Evolutionary conservation across 164 flowering plant species (phyloP).

Genomic region (Kalanchoe fedtschenkoi): DNA sequence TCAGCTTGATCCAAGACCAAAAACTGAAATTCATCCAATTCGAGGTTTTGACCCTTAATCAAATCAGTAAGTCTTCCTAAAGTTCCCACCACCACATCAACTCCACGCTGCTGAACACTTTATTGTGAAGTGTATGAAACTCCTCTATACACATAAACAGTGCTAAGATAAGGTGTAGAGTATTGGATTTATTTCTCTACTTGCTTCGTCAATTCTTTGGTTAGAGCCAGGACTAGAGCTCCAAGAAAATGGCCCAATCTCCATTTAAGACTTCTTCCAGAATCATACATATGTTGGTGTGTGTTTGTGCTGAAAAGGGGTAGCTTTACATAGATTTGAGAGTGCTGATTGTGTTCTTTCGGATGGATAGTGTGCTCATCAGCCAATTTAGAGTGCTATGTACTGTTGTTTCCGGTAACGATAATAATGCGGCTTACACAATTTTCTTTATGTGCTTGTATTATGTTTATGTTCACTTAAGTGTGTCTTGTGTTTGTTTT

Average conservation of each 20-base stretch:
- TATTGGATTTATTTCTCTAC: constrained; percentile 89
- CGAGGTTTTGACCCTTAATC: constrained; percentile 52
- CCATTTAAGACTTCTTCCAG: too few relatives aligned
- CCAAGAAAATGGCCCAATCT: constrained; percentile 67
- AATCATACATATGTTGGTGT: too few relatives aligned
- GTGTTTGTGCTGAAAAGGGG: too few relatives aligned
- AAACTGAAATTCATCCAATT: constrained; percentile 65
- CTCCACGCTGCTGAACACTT: constrained; percentile 79
- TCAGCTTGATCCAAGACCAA: constrained; percentile 97
- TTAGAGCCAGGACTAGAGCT: constrained; percentile 74
- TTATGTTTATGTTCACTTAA: too few relatives aligned
- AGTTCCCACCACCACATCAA: constrained; percentile 97
- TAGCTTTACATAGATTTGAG: too few relatives aligned
- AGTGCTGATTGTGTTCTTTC: too few relatives aligned
- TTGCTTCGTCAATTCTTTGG: constrained; percentile 90
- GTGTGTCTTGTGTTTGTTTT: too few relatives aligned
- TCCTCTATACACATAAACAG: constrained; percentile 94
- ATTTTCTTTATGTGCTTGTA: too few relatives aligned
- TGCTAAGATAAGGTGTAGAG: constrained; percentile 78
- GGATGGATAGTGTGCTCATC: too few relatives aligned
- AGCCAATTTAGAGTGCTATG: too few relatives aligned
- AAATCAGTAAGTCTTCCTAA: constrained; percentile 94
- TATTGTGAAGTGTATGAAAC: constrained; percentile 71
- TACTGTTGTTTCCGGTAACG: too few relatives aligned
- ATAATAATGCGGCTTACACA: too few relatives aligned